Percentiles rank a stretch among this genome's conserved stretches.
Evolutionary conservation across 73 alveolate species (phyloP).

Genomic region (Urostyla sp.): DNA sequence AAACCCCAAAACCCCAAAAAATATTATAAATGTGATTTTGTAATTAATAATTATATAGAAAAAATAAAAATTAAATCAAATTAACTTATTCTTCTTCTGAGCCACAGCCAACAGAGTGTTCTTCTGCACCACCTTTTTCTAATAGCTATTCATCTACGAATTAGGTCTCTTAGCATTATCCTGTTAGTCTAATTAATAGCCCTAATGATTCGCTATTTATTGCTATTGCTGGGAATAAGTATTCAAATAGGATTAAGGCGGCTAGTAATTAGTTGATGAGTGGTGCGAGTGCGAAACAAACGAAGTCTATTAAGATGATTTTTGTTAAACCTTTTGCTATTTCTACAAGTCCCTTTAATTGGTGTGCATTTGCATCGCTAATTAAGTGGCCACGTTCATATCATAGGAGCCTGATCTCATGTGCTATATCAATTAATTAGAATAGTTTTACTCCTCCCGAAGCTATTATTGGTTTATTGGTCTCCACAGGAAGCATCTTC

Average conservation of each 20-base stretch:
- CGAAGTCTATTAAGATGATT: not conserved
- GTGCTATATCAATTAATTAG: not conserved
- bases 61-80: too few species aligned
- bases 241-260: not conserved
- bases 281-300: not conserved
- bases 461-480: slow-evolving; percentile 7
- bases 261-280: not conserved
- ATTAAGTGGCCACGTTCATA: slow-evolving; percentile 18
- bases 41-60: too few species aligned
- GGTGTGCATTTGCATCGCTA: not conserved
- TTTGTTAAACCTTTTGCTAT: not conserved
- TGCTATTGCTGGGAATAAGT: not conserved
- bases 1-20: too few species aligned
- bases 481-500: slow-evolving; percentile 18
- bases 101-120: slow-evolving; percentile 40
- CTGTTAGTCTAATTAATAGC: not conserved
- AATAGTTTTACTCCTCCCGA: slow-evolving; percentile 20
- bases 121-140: slow-evolving; percentile 29
- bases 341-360: not conserved
- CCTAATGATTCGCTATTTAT: not conserved
- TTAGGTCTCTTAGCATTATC: slow-evolving; percentile 15
- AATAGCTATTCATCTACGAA: slow-evolving; percentile 9
- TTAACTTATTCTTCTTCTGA: slow-evolving; percentile 7
- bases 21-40: too few species aligned
- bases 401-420: slow-evolving; percentile 37